Evolutionary conservation across 148 eudicot genomes (phyloP).

Genomic region (Agrostemma githago): DNA sequence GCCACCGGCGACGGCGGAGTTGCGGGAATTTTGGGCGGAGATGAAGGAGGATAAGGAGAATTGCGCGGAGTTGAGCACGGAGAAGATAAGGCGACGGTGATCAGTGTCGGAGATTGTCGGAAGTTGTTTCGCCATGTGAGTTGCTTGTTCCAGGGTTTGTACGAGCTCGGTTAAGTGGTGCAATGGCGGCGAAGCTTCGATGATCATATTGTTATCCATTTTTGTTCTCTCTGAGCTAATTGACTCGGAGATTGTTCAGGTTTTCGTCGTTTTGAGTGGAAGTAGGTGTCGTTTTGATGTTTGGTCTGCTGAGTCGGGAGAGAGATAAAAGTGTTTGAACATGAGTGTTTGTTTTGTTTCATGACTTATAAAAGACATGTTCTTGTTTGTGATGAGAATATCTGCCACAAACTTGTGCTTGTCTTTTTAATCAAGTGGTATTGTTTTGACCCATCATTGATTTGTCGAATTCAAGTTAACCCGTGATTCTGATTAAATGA

Average conservation of each 20-base stretch:
- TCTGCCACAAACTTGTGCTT: too few relatives aligned
- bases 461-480: too few relatives aligned
- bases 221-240: neutral
- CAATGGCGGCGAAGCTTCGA: conserved; percentile 7
- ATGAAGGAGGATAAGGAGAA: conserved; percentile 26
- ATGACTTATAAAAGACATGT: neutral
- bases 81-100: conserved; percentile 17
- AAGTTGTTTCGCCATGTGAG: conserved; percentile 30
- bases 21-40: conserved; percentile 15
- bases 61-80: conserved; percentile 23
- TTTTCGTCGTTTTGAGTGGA: neutral
- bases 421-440: too few relatives aligned
- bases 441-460: too few relatives aligned
- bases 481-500: too few relatives aligned
- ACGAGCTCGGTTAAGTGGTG: conserved; percentile 21
- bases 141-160: conserved; percentile 25
- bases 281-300: neutral
- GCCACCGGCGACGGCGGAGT: conserved; percentile 17
- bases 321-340: neutral
- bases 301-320: neutral
- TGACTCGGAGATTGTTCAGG: neutral
- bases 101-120: conserved; percentile 19
- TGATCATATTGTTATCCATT: conserved; percentile 17
- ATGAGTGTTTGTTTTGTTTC: neutral
- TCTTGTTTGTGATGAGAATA: too few relatives aligned